phyloP scores from a whole-genome alignment of 768 basidiomycete genomes.

The Boletales sp. region DNA sequence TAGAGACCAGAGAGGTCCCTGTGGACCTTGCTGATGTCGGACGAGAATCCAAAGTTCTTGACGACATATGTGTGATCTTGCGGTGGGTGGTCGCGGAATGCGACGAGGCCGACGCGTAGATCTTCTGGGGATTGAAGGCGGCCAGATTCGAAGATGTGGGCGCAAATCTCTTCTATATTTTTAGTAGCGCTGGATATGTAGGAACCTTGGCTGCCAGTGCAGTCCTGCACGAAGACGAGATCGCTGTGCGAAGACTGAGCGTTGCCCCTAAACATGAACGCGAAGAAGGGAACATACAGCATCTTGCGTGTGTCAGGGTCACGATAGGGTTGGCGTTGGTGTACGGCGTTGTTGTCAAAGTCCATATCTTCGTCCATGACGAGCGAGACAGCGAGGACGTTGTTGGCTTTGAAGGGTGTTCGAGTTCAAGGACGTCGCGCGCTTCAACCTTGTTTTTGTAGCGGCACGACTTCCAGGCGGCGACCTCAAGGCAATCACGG shows the following conservation, averaged over 20 bases:
- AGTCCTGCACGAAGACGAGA: constrained; percentile 93
- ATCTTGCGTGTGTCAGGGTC: constrained; percentile 52
- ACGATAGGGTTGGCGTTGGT: constrained; percentile 28
- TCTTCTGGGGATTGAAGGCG: constrained; percentile 85
- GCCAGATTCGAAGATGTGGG: constrained; percentile 91
- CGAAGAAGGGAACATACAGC: constrained; percentile 52
- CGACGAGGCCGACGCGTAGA: constrained; percentile 87
- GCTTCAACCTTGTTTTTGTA: constrained; percentile 14
- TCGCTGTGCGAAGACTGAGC: constrained; percentile 50
- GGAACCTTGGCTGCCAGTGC: constrained; percentile 87
- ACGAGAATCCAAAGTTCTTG: constrained; percentile 93
- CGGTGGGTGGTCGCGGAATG: constrained; percentile 95
- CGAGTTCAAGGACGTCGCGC: constrained; percentile 8
- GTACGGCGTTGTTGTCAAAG: constrained; percentile 43
- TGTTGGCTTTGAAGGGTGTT: neutral
- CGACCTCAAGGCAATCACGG: constrained; percentile 36
- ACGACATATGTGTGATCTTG: constrained; percentile 95
- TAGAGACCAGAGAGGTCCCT: constrained; percentile 78
- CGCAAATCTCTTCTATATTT: constrained; percentile 95
- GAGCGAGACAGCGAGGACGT: neutral
- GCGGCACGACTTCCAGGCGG: constrained; percentile 23
- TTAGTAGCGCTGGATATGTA: constrained; percentile 93
- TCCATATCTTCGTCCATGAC: constrained; percentile 83
- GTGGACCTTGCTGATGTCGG: constrained; percentile 85
- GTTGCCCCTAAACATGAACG: constrained; percentile 8